phyloP scores from a whole-genome alignment of 768 basidiomycete species.

The Neoboletus brunneissimus region DNA sequence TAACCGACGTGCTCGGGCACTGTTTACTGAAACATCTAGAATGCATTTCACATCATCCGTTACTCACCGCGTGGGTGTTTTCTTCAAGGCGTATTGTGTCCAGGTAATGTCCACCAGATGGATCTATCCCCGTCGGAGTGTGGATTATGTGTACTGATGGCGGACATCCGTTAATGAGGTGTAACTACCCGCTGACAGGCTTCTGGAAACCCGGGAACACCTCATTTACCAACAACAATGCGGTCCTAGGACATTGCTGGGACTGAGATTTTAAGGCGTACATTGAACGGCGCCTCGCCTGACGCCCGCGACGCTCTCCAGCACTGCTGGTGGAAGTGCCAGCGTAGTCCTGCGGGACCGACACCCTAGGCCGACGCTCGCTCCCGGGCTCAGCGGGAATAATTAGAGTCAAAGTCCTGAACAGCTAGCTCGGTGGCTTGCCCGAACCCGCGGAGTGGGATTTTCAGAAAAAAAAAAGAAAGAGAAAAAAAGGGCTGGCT shows the following conservation, averaged over 20 bases:
- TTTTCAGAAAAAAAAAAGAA: neutral
- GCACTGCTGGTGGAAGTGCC: neutral
- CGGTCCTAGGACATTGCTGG: neutral
- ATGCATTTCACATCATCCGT: slow-evolving; percentile 3
- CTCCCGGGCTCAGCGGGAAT: neutral
- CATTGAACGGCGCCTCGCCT: slow-evolving; percentile 4
- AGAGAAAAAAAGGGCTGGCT: neutral
- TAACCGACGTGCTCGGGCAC: slow-evolving; percentile 7
- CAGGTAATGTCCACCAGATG: neutral
- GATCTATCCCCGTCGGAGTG: neutral
- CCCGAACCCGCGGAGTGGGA: neutral
- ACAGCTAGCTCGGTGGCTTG: neutral
- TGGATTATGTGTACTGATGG: neutral
- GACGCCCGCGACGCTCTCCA: neutral
- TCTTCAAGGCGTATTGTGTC: neutral
- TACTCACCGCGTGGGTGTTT: neutral
- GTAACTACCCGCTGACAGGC: neutral
- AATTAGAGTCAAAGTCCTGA: neutral
- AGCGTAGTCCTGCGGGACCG: slow-evolving; percentile 3
- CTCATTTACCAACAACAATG: slow-evolving; percentile 2
- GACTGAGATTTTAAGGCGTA: neutral
- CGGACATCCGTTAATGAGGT: slow-evolving; percentile 1
- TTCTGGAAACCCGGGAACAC: slow-evolving; percentile 1
- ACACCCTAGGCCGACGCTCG: neutral
- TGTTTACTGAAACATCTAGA: slow-evolving; percentile 4